Evolutionary conservation across 2,329 filamentous ascomycete species (phyloP).

Genomic region (Exophiala xenobiotica): DNA sequence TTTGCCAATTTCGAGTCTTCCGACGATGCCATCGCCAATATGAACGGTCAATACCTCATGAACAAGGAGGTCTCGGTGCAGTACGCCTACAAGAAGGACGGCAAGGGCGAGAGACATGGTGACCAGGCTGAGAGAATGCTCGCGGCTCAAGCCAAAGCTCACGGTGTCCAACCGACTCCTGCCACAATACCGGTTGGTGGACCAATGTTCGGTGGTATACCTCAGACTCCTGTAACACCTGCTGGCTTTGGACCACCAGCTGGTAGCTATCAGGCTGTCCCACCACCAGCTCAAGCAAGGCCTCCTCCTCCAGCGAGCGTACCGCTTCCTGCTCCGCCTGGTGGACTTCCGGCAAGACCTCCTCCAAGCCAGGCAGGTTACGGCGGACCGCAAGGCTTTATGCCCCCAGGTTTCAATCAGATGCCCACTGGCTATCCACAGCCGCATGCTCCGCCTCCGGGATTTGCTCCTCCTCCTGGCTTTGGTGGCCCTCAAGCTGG

Average conservation of each 20-base stretch:
- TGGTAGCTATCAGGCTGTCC: constrained; percentile 43
- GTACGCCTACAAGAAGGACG: constrained; percentile 99
- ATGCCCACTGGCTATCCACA: constrained; percentile 40
- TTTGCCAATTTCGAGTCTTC: constrained; percentile 92
- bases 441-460: constrained; percentile 47
- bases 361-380: constrained; percentile 67
- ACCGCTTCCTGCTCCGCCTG: constrained; percentile 47
- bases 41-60: constrained; percentile 95
- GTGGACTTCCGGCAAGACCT: constrained; percentile 65
- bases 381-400: constrained; percentile 61
- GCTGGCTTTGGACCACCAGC: constrained; percentile 44
- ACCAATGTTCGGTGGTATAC: constrained; percentile 35
- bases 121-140: constrained; percentile 91
- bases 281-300: constrained; percentile 43
- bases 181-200: constrained; percentile 60
- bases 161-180: constrained; percentile 84
- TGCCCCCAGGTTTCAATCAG: constrained; percentile 44
- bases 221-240: constrained; percentile 34
- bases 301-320: constrained; percentile 60
- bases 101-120: constrained; percentile 92
- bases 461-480: constrained; percentile 52
- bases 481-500: constrained; percentile 36
- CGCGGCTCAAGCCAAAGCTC: constrained; percentile 86
- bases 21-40: constrained; percentile 84
- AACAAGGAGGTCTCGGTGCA: constrained; percentile 96